Conservation (phyloP, 2,329 filamentous ascomycete species). For the Penicillium rolfsii region DNA sequence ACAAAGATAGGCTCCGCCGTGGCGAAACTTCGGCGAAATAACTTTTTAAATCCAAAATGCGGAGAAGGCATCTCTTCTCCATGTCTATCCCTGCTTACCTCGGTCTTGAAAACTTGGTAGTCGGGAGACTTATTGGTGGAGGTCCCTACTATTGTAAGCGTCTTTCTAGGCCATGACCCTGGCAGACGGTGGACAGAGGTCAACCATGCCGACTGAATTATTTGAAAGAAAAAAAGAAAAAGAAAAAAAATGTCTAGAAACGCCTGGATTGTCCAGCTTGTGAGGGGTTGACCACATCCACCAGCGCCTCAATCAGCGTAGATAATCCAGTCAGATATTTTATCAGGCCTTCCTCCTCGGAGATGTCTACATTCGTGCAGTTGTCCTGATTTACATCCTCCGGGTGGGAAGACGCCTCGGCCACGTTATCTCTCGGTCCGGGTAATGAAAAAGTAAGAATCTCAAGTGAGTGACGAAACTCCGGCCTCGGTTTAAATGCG, state of each 20-base stretch:
- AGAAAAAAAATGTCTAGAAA: not conserved
- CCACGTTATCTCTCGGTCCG: not conserved
- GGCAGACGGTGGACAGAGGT: not conserved
- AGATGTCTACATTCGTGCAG: not conserved
- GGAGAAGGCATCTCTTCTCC: not conserved
- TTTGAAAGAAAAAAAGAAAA: not conserved
- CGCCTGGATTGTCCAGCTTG: not conserved
- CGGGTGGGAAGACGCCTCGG: not conserved
- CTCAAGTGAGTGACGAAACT: not conserved
- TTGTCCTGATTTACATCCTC: not conserved
- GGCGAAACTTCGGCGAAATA: not conserved
- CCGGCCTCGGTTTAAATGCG: not conserved
- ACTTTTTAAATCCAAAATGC: not conserved
- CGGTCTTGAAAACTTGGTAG: not conserved
- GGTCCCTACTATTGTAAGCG: not conserved
- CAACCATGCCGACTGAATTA: not conserved
- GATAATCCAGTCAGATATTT: not conserved
- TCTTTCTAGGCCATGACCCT: not conserved
- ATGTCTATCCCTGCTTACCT: not conserved
- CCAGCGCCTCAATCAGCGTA: not conserved
- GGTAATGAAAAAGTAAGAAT: not conserved
- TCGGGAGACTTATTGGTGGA: not conserved
- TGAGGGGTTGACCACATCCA: not conserved
- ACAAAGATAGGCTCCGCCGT: not conserved
- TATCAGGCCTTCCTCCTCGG: not conserved